Base-by-base conservation (phyloP, 306 rosid species). In the Purshia tridentata region DNA sequence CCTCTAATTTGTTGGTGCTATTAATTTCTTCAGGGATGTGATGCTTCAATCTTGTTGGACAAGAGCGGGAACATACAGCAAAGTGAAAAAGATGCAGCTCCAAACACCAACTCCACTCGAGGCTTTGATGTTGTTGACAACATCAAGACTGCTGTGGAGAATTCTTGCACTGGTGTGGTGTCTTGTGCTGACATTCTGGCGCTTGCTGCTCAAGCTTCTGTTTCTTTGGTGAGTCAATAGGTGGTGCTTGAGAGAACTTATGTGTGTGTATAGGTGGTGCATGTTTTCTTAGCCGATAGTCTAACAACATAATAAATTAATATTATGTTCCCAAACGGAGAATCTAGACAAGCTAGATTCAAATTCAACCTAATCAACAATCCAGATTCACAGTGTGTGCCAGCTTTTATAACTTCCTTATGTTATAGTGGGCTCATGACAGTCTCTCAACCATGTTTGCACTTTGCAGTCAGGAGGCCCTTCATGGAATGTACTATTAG, bases 181-280 rank as follows among this genome's bases (percentile, higher is more conserved):
- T 89, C 93, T 14, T 91, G 96, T 29, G 93, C 96, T 69, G 97
- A 91, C 75, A 80, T 91, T 82, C 81, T 89, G 18, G 91, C 91
- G 2, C 80, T 91, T 67, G 97, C 96, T 0, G 82, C 97, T 0
- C 83, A 91, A 83, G 78, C 84, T 15, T 80, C 90, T 2, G 90
- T 87, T 0, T 77, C 85, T 50, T 69, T 89, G 91, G 97, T 88
- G 81, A 59, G 8, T 65, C 15, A 41, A 19, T 9, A n/a, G 14
- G 19, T 29, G 35, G 1, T 29, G 35, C 35, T 29, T 29, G 35
- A 29, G 35, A 29, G 35, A 29, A 29, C 35, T 29, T 0, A 1
- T 29, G 35, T 29, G 35, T 29, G 35, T 29, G 2, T 1, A 29
- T 29, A 29, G 35, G 35, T 29, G 35, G 2, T 29, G 35, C 35